These are phyloP conservation scores for Castanea sativa DNA, from an alignment of 306 rosid genomes.

Conservation along the genomic window DNA sequence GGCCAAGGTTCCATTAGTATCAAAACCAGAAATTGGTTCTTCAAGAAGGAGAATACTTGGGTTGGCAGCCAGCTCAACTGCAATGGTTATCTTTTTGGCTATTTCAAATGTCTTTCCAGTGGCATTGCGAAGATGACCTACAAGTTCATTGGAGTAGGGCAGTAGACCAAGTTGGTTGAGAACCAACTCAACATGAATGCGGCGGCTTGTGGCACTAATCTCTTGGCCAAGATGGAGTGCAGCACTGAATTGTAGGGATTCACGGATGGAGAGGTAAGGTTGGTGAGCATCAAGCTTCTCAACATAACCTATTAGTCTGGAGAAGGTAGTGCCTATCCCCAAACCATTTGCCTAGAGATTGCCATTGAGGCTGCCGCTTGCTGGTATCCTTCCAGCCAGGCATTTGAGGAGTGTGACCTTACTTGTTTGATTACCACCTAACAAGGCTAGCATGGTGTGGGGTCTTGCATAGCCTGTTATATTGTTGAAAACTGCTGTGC, in stretches of 20 bases:
- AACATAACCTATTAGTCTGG: slow-evolving; percentile 7
- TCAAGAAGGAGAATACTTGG: slow-evolving; percentile 9
- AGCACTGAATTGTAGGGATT: slow-evolving; percentile 3
- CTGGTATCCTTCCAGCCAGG: slow-evolving; percentile 10
- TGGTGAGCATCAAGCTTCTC: slow-evolving; percentile 9
- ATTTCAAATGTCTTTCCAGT: slow-evolving; percentile 2
- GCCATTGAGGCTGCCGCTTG: neutral
- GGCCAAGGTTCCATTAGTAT: neutral
- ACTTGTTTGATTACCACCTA: neutral
- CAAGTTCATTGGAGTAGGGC: slow-evolving; percentile 8
- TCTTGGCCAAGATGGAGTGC: slow-evolving; percentile 4
- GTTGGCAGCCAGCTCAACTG: slow-evolving; percentile 12
- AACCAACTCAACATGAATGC: slow-evolving; percentile 3
- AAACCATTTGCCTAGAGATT: neutral
- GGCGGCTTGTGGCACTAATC: neutral
- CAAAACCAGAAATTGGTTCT: slow-evolving; percentile 3
- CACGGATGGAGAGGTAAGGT: slow-evolving; percentile 13
- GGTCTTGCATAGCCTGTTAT: slow-evolving; percentile 9
- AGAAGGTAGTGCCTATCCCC: neutral
- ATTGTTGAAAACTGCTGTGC: slow-evolving; percentile 2
- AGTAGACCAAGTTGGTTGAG: slow-evolving; percentile 9
- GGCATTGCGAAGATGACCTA: slow-evolving; percentile 6
- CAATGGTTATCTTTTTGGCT: slow-evolving; percentile 15
- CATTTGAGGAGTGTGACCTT: slow-evolving; percentile 3
- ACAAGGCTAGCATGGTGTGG: slow-evolving; percentile 1